These are phyloP conservation scores for Ceratobasidium sp. DNA, from an alignment of 1,284 basidiomycete genomes.

Conservation along the genomic window DNA sequence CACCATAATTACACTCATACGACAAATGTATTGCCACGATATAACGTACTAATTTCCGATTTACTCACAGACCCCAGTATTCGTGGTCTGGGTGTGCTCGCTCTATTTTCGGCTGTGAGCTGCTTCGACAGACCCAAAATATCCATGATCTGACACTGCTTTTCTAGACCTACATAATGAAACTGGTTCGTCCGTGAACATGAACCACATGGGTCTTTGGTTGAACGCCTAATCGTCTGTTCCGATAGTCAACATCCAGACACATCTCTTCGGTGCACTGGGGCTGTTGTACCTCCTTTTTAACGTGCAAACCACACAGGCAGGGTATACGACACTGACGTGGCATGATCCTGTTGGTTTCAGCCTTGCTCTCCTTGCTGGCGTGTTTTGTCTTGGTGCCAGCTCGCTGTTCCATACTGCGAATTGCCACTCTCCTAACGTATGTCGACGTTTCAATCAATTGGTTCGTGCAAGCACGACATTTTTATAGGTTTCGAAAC, in stretches of 20 bases:
- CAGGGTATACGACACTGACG: slow-evolving; percentile 59
- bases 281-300: slow-evolving; percentile 69
- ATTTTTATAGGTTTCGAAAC: slow-evolving; percentile 50
- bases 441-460: slow-evolving; percentile 50
- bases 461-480: slow-evolving; percentile 44
- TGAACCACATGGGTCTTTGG: slow-evolving; percentile 8
- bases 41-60: slow-evolving; percentile 4
- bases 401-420: slow-evolving; percentile 82
- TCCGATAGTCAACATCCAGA: slow-evolving; percentile 84
- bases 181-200: slow-evolving; percentile 60
- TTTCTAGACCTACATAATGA: slow-evolving; percentile 81
- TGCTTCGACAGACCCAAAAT: slow-evolving; percentile 39
- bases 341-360: slow-evolving; percentile 72
- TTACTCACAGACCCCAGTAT: slow-evolving; percentile 61
- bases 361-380: slow-evolving; percentile 71
- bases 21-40: neutral
- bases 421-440: slow-evolving; percentile 74
- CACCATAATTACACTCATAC: neutral
- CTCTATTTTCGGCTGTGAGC: slow-evolving; percentile 78
- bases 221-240: neutral
- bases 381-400: slow-evolving; percentile 74
- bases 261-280: slow-evolving; percentile 78
- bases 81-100: slow-evolving; percentile 69
- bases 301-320: slow-evolving; percentile 58
- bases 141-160: slow-evolving; percentile 19